Evolutionary conservation across 2,329 filamentous ascomycete species (phyloP), one percentile per base, ranked within the genome.

Genomic region (Lachnellula occidentalis): DNA sequence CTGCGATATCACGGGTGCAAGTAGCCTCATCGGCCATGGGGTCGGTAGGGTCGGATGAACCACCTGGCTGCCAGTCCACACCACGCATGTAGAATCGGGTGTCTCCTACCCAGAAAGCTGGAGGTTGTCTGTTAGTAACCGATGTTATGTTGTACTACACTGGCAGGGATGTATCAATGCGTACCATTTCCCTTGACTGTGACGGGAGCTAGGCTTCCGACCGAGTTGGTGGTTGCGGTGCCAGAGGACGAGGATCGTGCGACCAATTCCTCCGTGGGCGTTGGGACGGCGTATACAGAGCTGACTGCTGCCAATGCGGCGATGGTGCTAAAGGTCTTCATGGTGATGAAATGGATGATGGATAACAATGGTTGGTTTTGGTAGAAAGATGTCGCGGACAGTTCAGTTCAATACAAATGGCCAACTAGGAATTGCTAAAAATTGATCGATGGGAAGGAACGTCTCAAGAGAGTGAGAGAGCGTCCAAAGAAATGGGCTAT

Each of bases 1-100:
- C 76, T 34, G 71, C 72, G 62, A 88, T 80, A 67, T 87, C 84
- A 58, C 85, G 80, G 70, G 78, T 80, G 79, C 85, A 87, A 64
- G 71, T 72, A 4, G 71, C 71, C 19, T 69, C 63, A 61, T 87
- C 80, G 53, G 83, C 81, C 59, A 88, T 80, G 45, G 85, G 85
- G 65, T 88, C 85, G 52, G 74, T 73, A 48, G 82, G 72, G 42
- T 83, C 71, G 50, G 82, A 84, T 12, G 82, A 79, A 58, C 84
- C 85, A 65, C 77, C 78, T 48, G 62, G 61, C 41, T 86, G 83
- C 70, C 86, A 86, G 72, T 87, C 86, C 61, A 82, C 74, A 68
- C 80, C 79, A 59, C 78, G 78, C 59, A 83, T 76, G 70, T 82
- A 82, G 73, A 82, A 82, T 57, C 67, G 58, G 37, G 57, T 53